phyloP scores from a whole-genome alignment of 177 flowering plant genomes.

The Telopea speciosissima region DNA sequence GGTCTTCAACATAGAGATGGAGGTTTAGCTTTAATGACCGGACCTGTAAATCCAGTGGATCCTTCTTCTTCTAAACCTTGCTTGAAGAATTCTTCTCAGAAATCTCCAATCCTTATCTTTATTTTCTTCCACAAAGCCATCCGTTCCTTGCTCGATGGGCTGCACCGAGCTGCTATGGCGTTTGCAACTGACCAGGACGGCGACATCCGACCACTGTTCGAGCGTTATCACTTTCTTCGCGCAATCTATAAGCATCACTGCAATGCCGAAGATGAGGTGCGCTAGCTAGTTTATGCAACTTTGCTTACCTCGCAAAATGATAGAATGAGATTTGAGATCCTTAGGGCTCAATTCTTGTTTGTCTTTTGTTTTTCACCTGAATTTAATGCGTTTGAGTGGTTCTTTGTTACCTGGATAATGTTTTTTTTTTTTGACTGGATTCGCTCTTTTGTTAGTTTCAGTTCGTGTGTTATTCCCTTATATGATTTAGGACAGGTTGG shows the following conservation, averaged over 20 bases:
- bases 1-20: constrained; percentile 42
- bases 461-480: neutral
- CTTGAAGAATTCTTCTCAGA: constrained; percentile 27
- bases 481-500: neutral
- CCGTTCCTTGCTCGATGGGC: constrained; percentile 67
- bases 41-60: constrained; percentile 33
- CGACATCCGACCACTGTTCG: constrained; percentile 44
- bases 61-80: constrained; percentile 23
- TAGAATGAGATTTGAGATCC: neutral
- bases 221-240: constrained; percentile 59
- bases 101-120: constrained; percentile 75
- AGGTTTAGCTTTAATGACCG: constrained; percentile 48
- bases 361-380: neutral
- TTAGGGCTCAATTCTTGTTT: neutral
- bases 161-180: constrained; percentile 62
- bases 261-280: constrained; percentile 96
- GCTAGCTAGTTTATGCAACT: neutral
- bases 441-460: neutral
- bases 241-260: constrained; percentile 79
- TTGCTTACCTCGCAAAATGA: neutral
- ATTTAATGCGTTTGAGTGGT: neutral
- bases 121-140: constrained; percentile 85
- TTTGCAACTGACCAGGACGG: constrained; percentile 41
- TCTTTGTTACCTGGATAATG: neutral
- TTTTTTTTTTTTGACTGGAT: too few species aligned